Conservation (phyloP, 495 filamentous ascomycete species). For the Tuber calosporum region DNA sequence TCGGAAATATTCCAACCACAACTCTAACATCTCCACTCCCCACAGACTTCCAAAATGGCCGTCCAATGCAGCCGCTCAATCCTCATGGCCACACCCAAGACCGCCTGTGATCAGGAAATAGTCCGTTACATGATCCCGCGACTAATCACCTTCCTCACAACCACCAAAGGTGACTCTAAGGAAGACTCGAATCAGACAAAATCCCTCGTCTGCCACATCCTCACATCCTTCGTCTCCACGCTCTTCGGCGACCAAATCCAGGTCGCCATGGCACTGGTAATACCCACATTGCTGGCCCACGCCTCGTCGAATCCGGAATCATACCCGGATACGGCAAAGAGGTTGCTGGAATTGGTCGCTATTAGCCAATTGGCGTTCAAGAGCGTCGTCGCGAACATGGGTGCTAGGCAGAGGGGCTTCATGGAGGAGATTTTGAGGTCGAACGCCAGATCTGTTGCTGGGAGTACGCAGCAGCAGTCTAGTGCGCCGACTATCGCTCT, state of each 20-base stretch:
- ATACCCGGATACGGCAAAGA: constrained; percentile 59
- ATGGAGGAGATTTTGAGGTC: constrained; percentile 76
- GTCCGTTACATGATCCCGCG: constrained; percentile 66
- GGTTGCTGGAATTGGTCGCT: constrained; percentile 75
- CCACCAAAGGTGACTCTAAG: constrained; percentile 62
- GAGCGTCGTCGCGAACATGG: constrained; percentile 65
- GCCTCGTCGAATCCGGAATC: constrained; percentile 48
- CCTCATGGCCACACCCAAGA: constrained; percentile 57
- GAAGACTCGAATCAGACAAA: constrained; percentile 69
- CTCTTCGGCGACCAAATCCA: constrained; percentile 50
- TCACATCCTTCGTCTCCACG: constrained; percentile 60
- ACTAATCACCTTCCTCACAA: constrained; percentile 65
- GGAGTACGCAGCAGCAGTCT: constrained; percentile 45
- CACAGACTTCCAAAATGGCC: constrained; percentile 73
- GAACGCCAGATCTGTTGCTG: constrained; percentile 36
- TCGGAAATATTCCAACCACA: background rate
- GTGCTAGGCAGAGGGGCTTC: constrained; percentile 59
- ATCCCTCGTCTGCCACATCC: constrained; percentile 59
- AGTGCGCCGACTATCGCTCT: constrained; percentile 81
- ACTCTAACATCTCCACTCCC: constrained; percentile 6
- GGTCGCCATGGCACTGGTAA: constrained; percentile 62
- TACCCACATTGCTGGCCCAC: constrained; percentile 71
- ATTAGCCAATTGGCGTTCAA: constrained; percentile 66
- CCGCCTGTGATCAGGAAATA: constrained; percentile 63
- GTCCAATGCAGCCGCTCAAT: constrained; percentile 80